These are phyloP conservation scores for Stipa capillata DNA, from an alignment of 176 grass and related monocot genomes.

Conservation along the genomic window DNA sequence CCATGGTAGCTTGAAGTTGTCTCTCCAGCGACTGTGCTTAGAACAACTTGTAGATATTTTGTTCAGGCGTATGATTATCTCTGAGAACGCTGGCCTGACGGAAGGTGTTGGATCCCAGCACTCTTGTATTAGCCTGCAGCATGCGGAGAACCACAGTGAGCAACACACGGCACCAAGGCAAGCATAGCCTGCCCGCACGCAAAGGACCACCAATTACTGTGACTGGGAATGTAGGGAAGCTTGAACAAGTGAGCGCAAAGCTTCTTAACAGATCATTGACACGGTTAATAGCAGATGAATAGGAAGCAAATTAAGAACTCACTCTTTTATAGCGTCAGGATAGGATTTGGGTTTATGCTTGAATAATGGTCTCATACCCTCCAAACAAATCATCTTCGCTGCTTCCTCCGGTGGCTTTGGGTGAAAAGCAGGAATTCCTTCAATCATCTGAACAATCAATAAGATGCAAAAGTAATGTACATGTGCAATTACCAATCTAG, in stretches of 20 bases:
- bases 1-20: constrained; percentile 80
- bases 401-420: constrained; percentile 50
- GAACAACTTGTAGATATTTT: constrained; percentile 35
- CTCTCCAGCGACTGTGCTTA: constrained; percentile 65
- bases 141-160: constrained; percentile 4
- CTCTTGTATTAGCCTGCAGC: constrained; percentile 65
- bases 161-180: background rate
- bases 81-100: constrained; percentile 55
- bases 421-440: constrained; percentile 64
- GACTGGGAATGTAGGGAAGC: background rate
- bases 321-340: constrained; percentile 71
- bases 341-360: constrained; percentile 78
- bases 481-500: background rate
- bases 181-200: background rate
- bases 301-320: constrained; percentile 14
- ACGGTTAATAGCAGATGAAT: background rate
- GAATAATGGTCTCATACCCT: constrained; percentile 66
- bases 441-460: constrained; percentile 71
- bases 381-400: constrained; percentile 71
- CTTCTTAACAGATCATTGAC: background rate
- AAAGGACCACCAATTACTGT: background rate
- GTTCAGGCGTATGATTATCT: constrained; percentile 73
- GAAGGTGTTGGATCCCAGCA: constrained; percentile 72
- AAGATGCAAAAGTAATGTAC: constrained; percentile 4
- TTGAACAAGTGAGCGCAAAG: background rate